Base-by-base conservation (phyloP, 345 rosid genomes). In the Pugionium dolabratum region DNA sequence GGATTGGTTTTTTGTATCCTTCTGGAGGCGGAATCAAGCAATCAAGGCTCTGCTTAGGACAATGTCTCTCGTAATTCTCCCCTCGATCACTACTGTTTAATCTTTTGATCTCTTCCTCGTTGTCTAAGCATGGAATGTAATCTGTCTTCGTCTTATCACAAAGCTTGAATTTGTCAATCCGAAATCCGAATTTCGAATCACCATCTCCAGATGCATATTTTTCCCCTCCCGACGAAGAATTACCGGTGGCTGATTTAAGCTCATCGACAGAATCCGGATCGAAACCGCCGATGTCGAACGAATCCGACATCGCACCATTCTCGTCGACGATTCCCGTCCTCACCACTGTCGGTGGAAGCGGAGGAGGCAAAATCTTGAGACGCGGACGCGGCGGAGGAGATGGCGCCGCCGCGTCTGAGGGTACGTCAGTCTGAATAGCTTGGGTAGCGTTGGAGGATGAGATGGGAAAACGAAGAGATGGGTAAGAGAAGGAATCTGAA, bases 301-400 rank as follows among this genome's bases (percentile, higher is more conserved):
- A 66, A 7, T 65, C 81, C 1, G 83, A 62, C 86, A 85, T 87
- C 1, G 79, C 85, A 1, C 91, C 89, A 5, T 51, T 78, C 64
- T 83, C 83, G 54, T 87, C 91, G 29, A 87, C 46, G 45, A 85
- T 85, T 30, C 95, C 86, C 0, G 80, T 82, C 28, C 82, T 65
- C 0, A 69, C 67, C 7, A 76, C 74, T 26, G 73, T 74, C 56
- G 79, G 76, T 5, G 78, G 88, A 26, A 78, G 79, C 3, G 80
- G 81, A 0, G 69, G 78, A 11, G 78, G 70, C 0, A 80, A 70
- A 0, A 56, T 25, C 26, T 69, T 53, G 51, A 37, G 62, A 28
- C 10, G 39, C 2, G 74, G 74, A 5, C 62, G 70, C 28, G 71
- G 67, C 0, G 56, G 73, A 18, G 77, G 80, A 27, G 66, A 47